Evolutionary conservation across 306 rosid species (phyloP), one percentile per base, ranked within the genome.

Genomic region (Amphicarpaea edgeworthii): DNA sequence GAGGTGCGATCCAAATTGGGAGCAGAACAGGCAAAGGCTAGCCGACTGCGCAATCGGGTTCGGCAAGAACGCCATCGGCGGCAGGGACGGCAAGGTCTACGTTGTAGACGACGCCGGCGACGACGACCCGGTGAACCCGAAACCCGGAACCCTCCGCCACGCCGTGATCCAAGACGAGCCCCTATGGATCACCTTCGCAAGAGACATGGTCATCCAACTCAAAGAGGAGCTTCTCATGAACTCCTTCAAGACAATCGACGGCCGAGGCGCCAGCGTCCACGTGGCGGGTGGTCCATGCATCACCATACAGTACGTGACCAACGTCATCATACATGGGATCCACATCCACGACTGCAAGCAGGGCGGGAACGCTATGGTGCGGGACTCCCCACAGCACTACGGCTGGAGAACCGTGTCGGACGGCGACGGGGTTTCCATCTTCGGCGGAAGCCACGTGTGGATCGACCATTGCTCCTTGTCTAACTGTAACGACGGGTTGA

Each of bases 1-100:
- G 98, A 75, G 98, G 24, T 95, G 98, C 63, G 97, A 92, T 60
- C 77, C 92, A 0, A 77, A 90, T 32, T 95, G 98, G 98, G 96
- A 87, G 84, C 28, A 83, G 9, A 92, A 95, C 40, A 76, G 98
- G 24, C 96, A 95, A 57, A 69, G 84, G 61, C 86, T 95, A 10
- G 98, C 98, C 1, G 98, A 95, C 21, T 95, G 98, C 34, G 97
- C 93, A 2, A 90, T 95, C 24, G 98, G 98, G 50, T 95, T 95
- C 68, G 98, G 98, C 0, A 95, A 90, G 57, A 89, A 90, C 32
- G 97, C 98, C 26, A 59, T 90, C 0, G 98, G 98, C 0, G 98
- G 98, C 0, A 77, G 86, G 1, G 87, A 84, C 21, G 98, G 98
- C 1, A 72, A 62, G 67, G 85, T 95, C 12, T 95, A 95, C 78